Conservation (phyloP, 2,329 filamentous ascomycete species). For the Colletotrichum lini region DNA sequence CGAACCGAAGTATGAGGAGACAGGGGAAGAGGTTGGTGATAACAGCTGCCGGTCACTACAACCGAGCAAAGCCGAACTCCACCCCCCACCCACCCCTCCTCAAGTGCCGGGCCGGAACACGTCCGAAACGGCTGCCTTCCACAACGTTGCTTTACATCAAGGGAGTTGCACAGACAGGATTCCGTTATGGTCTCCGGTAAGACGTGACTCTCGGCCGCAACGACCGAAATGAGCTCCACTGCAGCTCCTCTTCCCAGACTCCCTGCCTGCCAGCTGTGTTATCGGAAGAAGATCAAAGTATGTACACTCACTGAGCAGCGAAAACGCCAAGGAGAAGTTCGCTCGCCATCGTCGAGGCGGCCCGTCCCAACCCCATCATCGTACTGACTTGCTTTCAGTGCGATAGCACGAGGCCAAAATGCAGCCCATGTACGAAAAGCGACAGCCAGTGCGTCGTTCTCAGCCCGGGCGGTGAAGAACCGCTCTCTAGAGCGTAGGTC, state of each 20-base stretch:
- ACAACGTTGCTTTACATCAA: constrained; percentile 9
- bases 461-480: constrained; percentile 43
- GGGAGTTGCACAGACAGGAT: background rate
- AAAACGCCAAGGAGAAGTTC: background rate
- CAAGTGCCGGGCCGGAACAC: constrained; percentile 5
- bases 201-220: background rate
- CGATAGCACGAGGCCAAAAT: constrained; percentile 50
- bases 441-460: constrained; percentile 49
- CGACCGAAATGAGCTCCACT: constrained; percentile 16
- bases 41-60: background rate
- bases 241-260: constrained; percentile 25
- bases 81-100: background rate
- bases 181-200: background rate
- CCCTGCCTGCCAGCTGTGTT: constrained; percentile 38
- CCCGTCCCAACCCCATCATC: background rate
- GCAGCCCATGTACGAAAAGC: constrained; percentile 47
- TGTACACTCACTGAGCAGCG: background rate
- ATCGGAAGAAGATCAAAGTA: constrained; percentile 41
- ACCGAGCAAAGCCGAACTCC: constrained; percentile 29
- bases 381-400: constrained; percentile 42
- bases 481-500: constrained; percentile 46
- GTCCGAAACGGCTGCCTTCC: constrained; percentile 14
- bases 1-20: background rate
- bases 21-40: background rate
- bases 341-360: background rate